Base-by-base conservation (phyloP, 139 green algal genomes). In the Penium margaritaceum region DNA sequence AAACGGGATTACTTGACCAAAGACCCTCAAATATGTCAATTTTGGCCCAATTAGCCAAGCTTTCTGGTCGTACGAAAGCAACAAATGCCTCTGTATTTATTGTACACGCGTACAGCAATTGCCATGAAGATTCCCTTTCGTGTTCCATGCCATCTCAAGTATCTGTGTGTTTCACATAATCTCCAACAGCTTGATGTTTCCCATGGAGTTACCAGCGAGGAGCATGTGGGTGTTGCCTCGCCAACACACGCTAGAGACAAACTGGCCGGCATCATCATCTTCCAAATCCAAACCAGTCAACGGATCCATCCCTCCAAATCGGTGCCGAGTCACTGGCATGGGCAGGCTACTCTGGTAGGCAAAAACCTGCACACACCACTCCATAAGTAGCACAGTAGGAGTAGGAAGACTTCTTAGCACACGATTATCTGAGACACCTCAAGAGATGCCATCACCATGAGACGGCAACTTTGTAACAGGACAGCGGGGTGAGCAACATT, bases 161-260 rank as follows among this genome's bases (percentile, higher is more conserved):
- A n/a, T n/a, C n/a, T n/a, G n/a, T n/a, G n/a, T n/a, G n/a, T n/a
- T n/a, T n/a, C n/a, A n/a, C 32, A 78, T 35, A n/a, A 78, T 47
- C 58, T 78, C 60, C 15, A 78, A 30, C 32, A 78, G 19, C 60
- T 78, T 78, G 15, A 90, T 78, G 37, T 73, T 75, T 5, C 87
- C 87, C 66, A 85, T 72, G 36, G 70, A 86, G 69, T 87, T 89
- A 24, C 86, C 87, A 0, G 83, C 85, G 0, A 89, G 58, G 44
- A 91, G 75, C 30, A 70, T 67, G 1, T 85, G 44, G 7, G 38
- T 63, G 19, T 46, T 37, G 0, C 82, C 80, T 21, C 81, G 75
- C 86, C 86, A 91, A 46, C 67, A 86, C 19, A 90, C 80, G 30
- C 83, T 82, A 12, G 74, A 85, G 30, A 91, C 84, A 53, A 91